Conservation (phyloP, 176 grass and related monocot genomes). For the Oryza punctata region DNA sequence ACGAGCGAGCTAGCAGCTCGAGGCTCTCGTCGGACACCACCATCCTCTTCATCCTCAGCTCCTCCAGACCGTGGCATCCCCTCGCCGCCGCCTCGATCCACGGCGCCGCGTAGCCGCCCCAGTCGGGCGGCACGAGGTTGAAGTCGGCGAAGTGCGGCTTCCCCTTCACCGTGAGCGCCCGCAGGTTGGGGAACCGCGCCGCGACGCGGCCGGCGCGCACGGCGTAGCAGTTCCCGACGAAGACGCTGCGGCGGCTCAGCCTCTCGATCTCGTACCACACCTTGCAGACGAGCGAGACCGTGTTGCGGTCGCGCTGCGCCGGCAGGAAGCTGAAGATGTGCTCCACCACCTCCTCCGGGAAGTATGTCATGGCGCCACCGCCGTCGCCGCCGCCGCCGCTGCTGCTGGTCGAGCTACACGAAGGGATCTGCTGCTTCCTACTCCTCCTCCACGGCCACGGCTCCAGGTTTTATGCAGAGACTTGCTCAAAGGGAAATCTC, state of each 20-base stretch:
- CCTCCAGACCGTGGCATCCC: conserved; percentile 55
- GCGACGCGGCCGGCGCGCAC: conserved; percentile 47
- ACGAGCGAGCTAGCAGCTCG: conserved; percentile 63
- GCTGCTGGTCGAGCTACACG: conserved; percentile 15
- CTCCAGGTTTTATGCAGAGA: no score
- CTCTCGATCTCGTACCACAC: conserved; percentile 74
- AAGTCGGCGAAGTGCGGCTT: conserved; percentile 88
- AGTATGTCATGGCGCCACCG: conserved; percentile 66
- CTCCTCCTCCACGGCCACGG: no score
- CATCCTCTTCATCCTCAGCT: conserved; percentile 88
- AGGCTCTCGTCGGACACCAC: conserved; percentile 70
- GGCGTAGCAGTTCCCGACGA: conserved; percentile 78
- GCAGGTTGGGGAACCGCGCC: conserved; percentile 53
- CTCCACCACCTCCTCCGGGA: conserved; percentile 86
- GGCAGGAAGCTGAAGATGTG: conserved; percentile 87
- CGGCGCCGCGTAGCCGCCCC: conserved; percentile 59
- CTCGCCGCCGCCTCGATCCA: conserved; percentile 63
- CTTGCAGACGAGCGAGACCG: conserved; percentile 74
- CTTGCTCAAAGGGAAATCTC: no score
- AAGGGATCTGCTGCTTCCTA: conserved; percentile 32
- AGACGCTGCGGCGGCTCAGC: conserved; percentile 61
- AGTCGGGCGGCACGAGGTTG: conserved; percentile 73
- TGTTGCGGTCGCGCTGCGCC: conserved; percentile 62
- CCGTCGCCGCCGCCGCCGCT: background rate
- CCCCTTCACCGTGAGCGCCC: conserved; percentile 63